These are phyloP conservation scores for Choanephora cucurbitarum DNA, from an alignment of 371 early-diverging fungal species.

Conservation along the genomic window DNA sequence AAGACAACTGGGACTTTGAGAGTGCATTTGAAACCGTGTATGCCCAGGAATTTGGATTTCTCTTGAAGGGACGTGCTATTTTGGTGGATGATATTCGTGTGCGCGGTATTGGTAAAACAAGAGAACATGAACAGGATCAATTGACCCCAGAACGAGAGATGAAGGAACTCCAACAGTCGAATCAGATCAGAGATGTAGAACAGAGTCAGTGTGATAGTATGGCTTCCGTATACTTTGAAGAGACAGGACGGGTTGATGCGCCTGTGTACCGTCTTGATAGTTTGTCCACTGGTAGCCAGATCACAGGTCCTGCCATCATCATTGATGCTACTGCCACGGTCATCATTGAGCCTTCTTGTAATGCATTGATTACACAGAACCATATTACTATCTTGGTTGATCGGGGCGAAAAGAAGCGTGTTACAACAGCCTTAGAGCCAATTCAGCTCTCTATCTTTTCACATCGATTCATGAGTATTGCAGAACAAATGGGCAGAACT, in stretches of 20 bases:
- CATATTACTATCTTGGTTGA: slow-evolving; percentile 79
- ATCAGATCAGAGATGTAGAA: slow-evolving; percentile 23
- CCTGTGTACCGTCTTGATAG: slow-evolving; percentile 74
- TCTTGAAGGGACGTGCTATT: slow-evolving; percentile 76
- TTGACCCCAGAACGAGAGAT: slow-evolving; percentile 51
- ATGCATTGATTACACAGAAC: slow-evolving; percentile 71
- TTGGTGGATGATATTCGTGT: slow-evolving; percentile 93
- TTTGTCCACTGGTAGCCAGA: slow-evolving; percentile 61
- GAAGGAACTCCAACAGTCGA: slow-evolving; percentile 20
- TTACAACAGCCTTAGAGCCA: slow-evolving; percentile 72
- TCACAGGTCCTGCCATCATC: slow-evolving; percentile 89
- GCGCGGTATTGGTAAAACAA: slow-evolving; percentile 77
- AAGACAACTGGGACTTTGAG: slow-evolving; percentile 63
- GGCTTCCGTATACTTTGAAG: slow-evolving; percentile 81
- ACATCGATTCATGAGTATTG: slow-evolving; percentile 97
- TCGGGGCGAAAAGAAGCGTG: slow-evolving; percentile 44
- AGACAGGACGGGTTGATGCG: slow-evolving; percentile 65
- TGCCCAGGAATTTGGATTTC: slow-evolving; percentile 92
- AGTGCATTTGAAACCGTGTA: slow-evolving; percentile 69
- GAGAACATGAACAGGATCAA: slow-evolving; percentile 28
- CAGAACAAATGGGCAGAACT: slow-evolving; percentile 97
- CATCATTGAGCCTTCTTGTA: slow-evolving; percentile 82
- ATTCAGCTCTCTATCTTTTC: slow-evolving; percentile 91
- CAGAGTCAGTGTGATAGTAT: slow-evolving; percentile 20
- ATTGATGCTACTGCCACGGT: slow-evolving; percentile 89